phyloP scores from a whole-genome alignment of 2,329 filamentous ascomycete genomes.

The Trichoderma gracile region DNA sequence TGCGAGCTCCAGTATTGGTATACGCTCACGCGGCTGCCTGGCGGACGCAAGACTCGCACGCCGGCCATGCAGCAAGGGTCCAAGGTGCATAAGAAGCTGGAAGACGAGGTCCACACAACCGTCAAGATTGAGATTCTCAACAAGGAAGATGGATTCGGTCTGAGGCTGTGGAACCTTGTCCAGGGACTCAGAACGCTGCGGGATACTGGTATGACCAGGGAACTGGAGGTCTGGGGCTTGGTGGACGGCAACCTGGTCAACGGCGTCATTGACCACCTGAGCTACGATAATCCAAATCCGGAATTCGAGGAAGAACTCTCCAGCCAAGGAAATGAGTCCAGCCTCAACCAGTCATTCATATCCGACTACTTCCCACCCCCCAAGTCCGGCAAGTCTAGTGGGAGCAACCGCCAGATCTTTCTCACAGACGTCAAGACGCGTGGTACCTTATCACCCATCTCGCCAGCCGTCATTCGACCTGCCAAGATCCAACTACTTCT shows the following conservation, averaged over 20 bases:
- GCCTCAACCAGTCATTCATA: slow-evolving; percentile 42
- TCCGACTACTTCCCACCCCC: slow-evolving; percentile 44
- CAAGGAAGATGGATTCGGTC: slow-evolving; percentile 78
- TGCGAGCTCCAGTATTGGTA: slow-evolving; percentile 95
- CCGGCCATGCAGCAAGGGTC: slow-evolving; percentile 81
- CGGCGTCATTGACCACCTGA: slow-evolving; percentile 86
- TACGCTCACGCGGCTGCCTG: slow-evolving; percentile 68
- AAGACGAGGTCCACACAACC: slow-evolving; percentile 79
- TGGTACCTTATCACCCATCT: slow-evolving; percentile 62
- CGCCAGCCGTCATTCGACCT: slow-evolving; percentile 68
- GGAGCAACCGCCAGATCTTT: slow-evolving; percentile 53
- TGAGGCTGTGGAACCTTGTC: slow-evolving; percentile 88
- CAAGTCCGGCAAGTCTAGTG: slow-evolving; percentile 11
- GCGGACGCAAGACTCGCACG: slow-evolving; percentile 74
- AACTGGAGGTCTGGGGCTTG: slow-evolving; percentile 82
- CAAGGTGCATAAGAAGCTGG: slow-evolving; percentile 76
- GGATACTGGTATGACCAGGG: slow-evolving; percentile 70
- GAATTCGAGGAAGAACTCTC: slow-evolving; percentile 64
- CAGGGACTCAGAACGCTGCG: slow-evolving; percentile 76
- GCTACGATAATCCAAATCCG: slow-evolving; percentile 71
- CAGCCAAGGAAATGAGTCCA: slow-evolving; percentile 36
- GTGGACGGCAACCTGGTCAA: slow-evolving; percentile 81
- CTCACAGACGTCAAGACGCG: slow-evolving; percentile 89
- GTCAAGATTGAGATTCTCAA: slow-evolving; percentile 71
- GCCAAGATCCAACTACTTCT: slow-evolving; percentile 86